A percentile compares a stretch with the other conserved stretches of the same genome.
phyloP scores from a whole-genome alignment of 2,329 filamentous ascomycete genomes.

The Fonsecaea nubica region DNA sequence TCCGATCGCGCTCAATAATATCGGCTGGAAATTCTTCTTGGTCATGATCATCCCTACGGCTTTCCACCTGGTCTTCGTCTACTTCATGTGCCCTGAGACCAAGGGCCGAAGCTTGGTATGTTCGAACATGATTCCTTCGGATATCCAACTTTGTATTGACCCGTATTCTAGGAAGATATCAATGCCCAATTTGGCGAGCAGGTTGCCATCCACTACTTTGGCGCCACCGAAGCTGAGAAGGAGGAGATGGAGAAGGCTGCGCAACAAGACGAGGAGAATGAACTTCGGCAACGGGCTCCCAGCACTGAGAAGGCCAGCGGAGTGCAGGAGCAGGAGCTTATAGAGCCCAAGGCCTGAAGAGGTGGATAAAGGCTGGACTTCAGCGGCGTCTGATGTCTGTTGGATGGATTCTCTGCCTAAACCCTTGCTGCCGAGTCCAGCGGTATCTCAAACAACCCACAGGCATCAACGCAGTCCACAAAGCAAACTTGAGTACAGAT shows the following conservation, averaged over 20 bases:
- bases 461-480: neutral
- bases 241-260: slow-evolving; percentile 38
- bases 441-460: neutral
- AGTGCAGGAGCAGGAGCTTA: slow-evolving; percentile 19
- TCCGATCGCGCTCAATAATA: slow-evolving; percentile 44
- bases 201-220: slow-evolving; percentile 42
- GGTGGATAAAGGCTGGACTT: neutral
- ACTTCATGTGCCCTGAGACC: slow-evolving; percentile 48
- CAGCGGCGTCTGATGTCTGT: no score
- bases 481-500: neutral
- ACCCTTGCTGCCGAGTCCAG: neutral
- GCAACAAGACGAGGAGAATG: slow-evolving; percentile 26
- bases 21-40: slow-evolving; percentile 50
- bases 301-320: slow-evolving; percentile 17
- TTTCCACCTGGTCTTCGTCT: slow-evolving; percentile 45
- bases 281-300: slow-evolving; percentile 3
- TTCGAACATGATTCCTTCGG: neutral
- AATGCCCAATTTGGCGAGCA: slow-evolving; percentile 47
- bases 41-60: slow-evolving; percentile 46
- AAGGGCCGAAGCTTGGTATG: slow-evolving; percentile 44
- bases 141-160: neutral
- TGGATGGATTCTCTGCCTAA: neutral
- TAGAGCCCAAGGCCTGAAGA: slow-evolving; percentile 5
- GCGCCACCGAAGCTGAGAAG: slow-evolving; percentile 42
- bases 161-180: slow-evolving; percentile 44